A percentile compares a stretch with the other conserved stretches of the same genome.
Conservation (phyloP, 345 rosid species). For the Salix udensis region DNA sequence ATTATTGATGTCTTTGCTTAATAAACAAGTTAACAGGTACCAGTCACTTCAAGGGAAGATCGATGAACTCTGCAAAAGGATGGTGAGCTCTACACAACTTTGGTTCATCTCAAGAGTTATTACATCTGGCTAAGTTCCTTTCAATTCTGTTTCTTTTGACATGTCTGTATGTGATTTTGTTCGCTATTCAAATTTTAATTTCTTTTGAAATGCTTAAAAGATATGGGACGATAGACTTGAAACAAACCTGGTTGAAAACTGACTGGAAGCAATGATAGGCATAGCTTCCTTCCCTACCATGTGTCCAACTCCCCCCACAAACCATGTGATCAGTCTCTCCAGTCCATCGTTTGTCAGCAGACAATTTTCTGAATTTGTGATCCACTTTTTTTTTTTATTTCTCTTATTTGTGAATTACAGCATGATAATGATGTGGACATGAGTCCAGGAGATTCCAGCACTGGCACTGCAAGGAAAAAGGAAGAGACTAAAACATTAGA, state of each 20-base stretch:
- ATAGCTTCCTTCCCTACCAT: background rate
- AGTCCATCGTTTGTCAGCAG: background rate
- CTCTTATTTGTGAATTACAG: slow-evolving; percentile 32
- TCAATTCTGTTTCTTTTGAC: background rate
- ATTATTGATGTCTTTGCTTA: slow-evolving; percentile 55
- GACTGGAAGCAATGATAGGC: background rate
- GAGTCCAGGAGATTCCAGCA: slow-evolving; percentile 24
- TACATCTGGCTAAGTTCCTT: background rate
- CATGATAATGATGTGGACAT: slow-evolving; percentile 43
- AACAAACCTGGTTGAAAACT: no score
- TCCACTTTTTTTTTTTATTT: background rate
- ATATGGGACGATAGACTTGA: no score
- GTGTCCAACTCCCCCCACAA: background rate
- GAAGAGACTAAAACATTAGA: slow-evolving; percentile 54
- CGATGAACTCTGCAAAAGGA: slow-evolving; percentile 80
- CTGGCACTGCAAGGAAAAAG: slow-evolving; percentile 26
- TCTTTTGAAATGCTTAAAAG: background rate
- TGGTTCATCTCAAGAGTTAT: background rate
- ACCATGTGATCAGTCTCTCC: background rate
- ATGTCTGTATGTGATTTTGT: background rate
- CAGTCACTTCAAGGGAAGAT: slow-evolving; percentile 84
- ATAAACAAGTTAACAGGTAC: slow-evolving; percentile 73
- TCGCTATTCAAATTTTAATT: background rate
- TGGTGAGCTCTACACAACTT: slow-evolving; percentile 45
- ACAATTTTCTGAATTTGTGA: background rate